Base-by-base conservation (phyloP, 2,329 filamentous ascomycete genomes). In the Sporothrix euskadiensis region DNA sequence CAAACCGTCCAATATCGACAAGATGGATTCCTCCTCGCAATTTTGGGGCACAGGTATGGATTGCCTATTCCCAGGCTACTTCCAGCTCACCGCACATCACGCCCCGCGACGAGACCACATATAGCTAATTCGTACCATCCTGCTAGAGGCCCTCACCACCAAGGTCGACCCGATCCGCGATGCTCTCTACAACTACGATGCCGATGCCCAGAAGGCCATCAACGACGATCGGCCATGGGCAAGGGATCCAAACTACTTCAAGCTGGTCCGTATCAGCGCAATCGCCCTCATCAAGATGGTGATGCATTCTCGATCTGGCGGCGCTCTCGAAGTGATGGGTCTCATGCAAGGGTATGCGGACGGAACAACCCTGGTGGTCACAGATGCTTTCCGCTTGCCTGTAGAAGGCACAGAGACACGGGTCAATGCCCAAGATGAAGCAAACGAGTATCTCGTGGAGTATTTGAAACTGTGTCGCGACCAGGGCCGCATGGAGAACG, bases 401-500 rank as follows among this genome's bases (percentile, higher is more conserved):
- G 96, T 99, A 56, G 96, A 99, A 81, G 96, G 96, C 35, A 99
- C 96, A n/a, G 96, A 99, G 84, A 99, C 96, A 2, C 88, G 96
- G 75, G 96, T 99, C 78, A 99, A 99, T 81, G 96, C 96, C 0
- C 94, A 97, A 80, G 91, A 92, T 77, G 94, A 98, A 78, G 96
- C 95, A 71, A 97, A 98, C 84, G 96, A 98, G 84, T 99, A 98
- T 84, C 93, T 98, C 85, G 90, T 97, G 72, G 89, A 92, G 77
- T 98, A 97, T 80, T 87, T 97, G 39, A 86, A 91, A 77, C 85
- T 90, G 3, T 92, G 91, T 77, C 88, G 95, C 74, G 90, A 94
- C 79, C 92, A 85, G 88, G 94, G 81, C 77, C 85, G 94, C 73
- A 85, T 91, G 81, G 96, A 99, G 83, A 98, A 99, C 81, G 92